Evolutionary conservation across 2,329 filamentous ascomycete genomes (phyloP).

Genomic region (Trichoderma pleuroti): DNA sequence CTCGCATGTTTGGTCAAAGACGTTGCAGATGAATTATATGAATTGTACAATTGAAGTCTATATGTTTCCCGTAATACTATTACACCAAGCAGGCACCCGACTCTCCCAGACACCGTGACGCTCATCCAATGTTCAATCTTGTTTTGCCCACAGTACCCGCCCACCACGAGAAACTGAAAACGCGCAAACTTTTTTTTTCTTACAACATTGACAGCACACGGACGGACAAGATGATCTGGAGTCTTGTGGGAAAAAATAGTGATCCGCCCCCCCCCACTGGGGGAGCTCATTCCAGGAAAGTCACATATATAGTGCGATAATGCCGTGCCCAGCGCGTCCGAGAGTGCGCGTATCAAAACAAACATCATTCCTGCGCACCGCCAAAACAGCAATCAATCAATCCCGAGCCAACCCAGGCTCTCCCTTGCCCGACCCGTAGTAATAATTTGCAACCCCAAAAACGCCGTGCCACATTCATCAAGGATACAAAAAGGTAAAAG

Average conservation of each 20-base stretch:
- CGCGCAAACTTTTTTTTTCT: background rate
- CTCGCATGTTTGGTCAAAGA: background rate
- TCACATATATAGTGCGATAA: constrained; percentile 19
- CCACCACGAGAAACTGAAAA: background rate
- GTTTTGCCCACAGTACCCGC: background rate
- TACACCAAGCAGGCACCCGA: background rate
- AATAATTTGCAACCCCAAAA: constrained; percentile 28
- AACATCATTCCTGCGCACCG: constrained; percentile 23
- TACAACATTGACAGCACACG: background rate
- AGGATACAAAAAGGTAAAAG: constrained; percentile 27
- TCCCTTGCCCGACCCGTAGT: constrained; percentile 20
- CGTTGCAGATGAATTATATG: background rate
- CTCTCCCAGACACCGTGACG: background rate
- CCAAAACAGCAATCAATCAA: constrained; percentile 21
- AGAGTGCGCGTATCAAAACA: constrained; percentile 23
- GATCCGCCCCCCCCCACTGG: constrained; percentile 8
- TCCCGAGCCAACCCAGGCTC: constrained; percentile 21
- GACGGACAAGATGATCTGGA: background rate
- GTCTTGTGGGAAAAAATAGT: background rate
- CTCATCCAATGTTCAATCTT: no score
- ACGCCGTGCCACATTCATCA: constrained; percentile 39
- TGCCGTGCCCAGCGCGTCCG: constrained; percentile 23
- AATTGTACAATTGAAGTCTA: background rate
- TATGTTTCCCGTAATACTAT: background rate
- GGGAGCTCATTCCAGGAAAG: constrained; percentile 15